phyloP scores from a whole-genome alignment of 306 rosid species.

The Nissolia schottii region DNA sequence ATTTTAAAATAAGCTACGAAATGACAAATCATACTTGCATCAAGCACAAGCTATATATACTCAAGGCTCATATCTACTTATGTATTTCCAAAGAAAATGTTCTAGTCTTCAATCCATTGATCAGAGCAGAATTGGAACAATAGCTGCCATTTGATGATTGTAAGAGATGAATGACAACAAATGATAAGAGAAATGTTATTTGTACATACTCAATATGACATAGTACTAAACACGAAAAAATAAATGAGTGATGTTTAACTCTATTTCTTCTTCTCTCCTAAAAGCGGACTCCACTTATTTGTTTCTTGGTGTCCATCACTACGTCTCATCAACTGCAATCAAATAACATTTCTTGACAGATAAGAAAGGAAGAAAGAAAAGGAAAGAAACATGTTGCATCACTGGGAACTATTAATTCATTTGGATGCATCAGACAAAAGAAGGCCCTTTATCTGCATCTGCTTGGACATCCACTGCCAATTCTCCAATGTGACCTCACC shows the following conservation, averaged over 20 bases:
- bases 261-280: no score
- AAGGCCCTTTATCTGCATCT: constrained; percentile 63
- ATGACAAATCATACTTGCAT: background rate
- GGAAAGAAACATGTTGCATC: background rate
- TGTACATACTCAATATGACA: no score
- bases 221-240: no score
- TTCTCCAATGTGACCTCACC: constrained; percentile 69
- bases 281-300: no score
- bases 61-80: background rate
- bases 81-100: background rate
- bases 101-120: constrained; percentile 4
- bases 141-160: constrained; percentile 9
- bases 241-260: no score
- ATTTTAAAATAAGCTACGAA: background rate
- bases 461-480: constrained; percentile 85
- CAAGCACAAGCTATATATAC: background rate
- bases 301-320: no score
- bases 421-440: constrained; percentile 34
- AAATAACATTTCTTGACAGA: no score
- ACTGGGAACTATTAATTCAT: constrained; percentile 27
- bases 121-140: constrained; percentile 11
- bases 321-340: no score
- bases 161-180: background rate
- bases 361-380: background rate
- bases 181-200: no score